These are phyloP conservation scores for Posidonia oceanica DNA, from an alignment of 116 monocot genomes.

Conservation along the genomic window DNA sequence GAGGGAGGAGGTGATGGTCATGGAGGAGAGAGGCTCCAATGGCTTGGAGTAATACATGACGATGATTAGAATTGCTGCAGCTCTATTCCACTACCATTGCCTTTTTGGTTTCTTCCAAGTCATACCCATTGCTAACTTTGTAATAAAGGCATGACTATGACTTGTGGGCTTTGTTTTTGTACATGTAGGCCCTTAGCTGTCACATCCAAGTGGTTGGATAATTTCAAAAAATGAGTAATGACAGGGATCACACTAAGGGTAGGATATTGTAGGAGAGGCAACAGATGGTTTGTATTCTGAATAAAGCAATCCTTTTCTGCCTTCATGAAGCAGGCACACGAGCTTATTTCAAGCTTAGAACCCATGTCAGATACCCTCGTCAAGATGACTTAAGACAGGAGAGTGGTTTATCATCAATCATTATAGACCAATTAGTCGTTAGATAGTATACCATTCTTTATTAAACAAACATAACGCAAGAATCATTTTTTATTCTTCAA, in stretches of 20 bases:
- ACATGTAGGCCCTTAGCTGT: not conserved
- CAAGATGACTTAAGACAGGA: too few relatives aligned
- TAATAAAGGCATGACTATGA: not conserved
- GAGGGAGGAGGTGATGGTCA: not conserved
- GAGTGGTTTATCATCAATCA: too few relatives aligned
- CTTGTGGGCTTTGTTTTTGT: not conserved
- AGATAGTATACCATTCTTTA: too few relatives aligned
- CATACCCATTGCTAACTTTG: not conserved
- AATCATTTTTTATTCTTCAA: too few relatives aligned
- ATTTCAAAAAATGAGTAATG: not conserved
- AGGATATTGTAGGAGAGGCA: too few relatives aligned
- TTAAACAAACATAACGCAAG: too few relatives aligned
- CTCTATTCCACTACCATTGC: not conserved
- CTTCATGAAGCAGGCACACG: too few relatives aligned
- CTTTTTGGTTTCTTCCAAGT: slow-evolving; percentile 10
- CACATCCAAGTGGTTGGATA: not conserved
- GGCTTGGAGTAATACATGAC: not conserved
- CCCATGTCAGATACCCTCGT: too few relatives aligned
- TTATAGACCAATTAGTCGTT: too few relatives aligned
- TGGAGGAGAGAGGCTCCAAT: not conserved
- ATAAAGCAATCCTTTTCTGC: too few relatives aligned
- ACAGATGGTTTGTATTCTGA: not conserved
- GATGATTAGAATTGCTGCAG: not conserved
- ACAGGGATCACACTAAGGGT: not conserved
- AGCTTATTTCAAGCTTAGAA: too few relatives aligned